Conservation (phyloP, 2,329 filamentous ascomycete species). For the Thielaviopsis ethacetica region DNA sequence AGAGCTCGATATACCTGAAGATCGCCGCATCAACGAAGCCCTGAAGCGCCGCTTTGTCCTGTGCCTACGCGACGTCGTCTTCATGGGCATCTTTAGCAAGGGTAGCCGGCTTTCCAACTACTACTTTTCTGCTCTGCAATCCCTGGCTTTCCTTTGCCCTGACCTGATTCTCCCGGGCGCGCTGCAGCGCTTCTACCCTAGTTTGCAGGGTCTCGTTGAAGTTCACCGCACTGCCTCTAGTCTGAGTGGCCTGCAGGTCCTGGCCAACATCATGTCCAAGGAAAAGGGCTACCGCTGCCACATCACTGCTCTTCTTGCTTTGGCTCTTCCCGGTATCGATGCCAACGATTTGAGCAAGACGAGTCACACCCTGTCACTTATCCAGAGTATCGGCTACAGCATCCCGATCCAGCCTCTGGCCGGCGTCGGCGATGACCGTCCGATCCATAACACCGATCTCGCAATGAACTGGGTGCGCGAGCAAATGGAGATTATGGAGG, state of each 20-base stretch:
- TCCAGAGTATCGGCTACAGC: constrained; percentile 89
- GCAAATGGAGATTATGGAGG: constrained; percentile 87
- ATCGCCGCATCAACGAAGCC: constrained; percentile 62
- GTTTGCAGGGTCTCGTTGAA: constrained; percentile 89
- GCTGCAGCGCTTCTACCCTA: constrained; percentile 89
- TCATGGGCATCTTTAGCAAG: constrained; percentile 97
- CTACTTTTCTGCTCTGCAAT: constrained; percentile 78
- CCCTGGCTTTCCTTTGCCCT: constrained; percentile 78
- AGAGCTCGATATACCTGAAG: constrained; percentile 71
- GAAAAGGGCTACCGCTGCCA: constrained; percentile 96
- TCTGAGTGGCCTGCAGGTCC: constrained; percentile 76
- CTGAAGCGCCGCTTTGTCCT: constrained; percentile 80
- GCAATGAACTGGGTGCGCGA: constrained; percentile 88
- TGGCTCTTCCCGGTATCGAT: constrained; percentile 88
- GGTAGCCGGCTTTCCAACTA: constrained; percentile 82
- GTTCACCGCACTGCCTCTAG: constrained; percentile 94
- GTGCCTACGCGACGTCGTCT: constrained; percentile 78
- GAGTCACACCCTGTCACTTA: constrained; percentile 82
- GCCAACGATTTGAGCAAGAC: constrained; percentile 97
- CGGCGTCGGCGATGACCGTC: constrained; percentile 44
- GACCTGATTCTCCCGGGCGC: constrained; percentile 84
- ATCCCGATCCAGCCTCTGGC: constrained; percentile 73
- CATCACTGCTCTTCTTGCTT: constrained; percentile 79
- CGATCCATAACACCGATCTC: constrained; percentile 55
- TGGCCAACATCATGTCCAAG: constrained; percentile 78